Evolutionary conservation across 2,329 filamentous ascomycete genomes (phyloP), one percentile per base, ranked within the genome.

Genomic region (Colletotrichum caudatum): DNA sequence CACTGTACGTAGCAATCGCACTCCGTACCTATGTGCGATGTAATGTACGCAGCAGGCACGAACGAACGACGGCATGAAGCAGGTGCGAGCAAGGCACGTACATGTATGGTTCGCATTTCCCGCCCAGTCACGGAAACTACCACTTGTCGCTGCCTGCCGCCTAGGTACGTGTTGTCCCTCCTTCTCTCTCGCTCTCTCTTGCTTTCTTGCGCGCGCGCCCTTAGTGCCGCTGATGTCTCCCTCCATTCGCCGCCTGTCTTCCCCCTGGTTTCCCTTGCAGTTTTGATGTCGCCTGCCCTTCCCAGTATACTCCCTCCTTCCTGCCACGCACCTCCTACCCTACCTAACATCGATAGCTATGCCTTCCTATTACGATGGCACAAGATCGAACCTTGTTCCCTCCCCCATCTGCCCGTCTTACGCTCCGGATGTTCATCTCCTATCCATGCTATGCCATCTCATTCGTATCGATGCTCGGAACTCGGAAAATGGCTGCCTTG

Each of bases 81-180:
- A 61, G 41, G 29, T 61, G 41, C 29, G 58, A 48, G 58, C 33
- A 50, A 50, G 59, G 41, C 44, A 62, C 44, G n/a, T 46, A 62
- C 44, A 14, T 46, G 29, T 23, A 26, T 35, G 33, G 20, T 37
- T 50, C 29, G 44, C 46, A 50, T 51, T 37, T 37, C 20, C 33
- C 23, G 20, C 29, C 20, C 44, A 50, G 33, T 61, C 23, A 35
- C 53, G 33, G 53, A 56, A 56, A n/a, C 26, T 3, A 56, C 29
- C 41, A 61, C 41, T 29, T 51, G 26, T 35, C 44, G 33, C 44
- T 18, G 48, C 59, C 59, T 56, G 20, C 53, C 33, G 48, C 59
- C 59, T 9, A 29, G 26, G 26, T 56, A n/a, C 51, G 29, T 54
- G 20, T 18, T 14, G 12, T 35, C 33, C 14, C 51, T 20, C 18